Evolutionary conservation across 768 basidiomycete genomes (phyloP), one percentile per base, ranked within the genome.

Genomic region (Leucosporidium yakuticum): DNA sequence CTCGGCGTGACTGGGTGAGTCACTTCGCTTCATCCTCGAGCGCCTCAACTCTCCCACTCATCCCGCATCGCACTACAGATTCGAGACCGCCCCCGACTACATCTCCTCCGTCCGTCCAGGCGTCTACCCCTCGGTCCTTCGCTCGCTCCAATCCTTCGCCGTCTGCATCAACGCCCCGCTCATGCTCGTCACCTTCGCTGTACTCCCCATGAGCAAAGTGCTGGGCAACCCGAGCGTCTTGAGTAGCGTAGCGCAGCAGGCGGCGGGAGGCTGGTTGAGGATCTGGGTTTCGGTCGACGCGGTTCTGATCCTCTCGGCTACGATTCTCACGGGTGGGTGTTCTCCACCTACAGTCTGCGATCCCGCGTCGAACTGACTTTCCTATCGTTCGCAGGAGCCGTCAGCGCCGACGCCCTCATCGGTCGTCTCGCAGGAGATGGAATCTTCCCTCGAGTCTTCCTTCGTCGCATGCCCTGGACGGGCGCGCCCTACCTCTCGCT

Each of bases 291-390:
- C 85, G 1, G 81, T 84, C 0, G 88, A 90, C 71, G 86, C 87
- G 4, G 81, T 86, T 55, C 76, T 87, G n/a, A 88, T 89, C 20
- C 81, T 90, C 4, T 87, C 85, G 64, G 88, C 86, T 2, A 87
- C 87, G 1, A 85, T 89, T 32, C 80, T 89, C 12, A 86, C 87
- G 50, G 88, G 88, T 82, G 73, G 69, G 76, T 68, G 62, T 1
- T 2, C n/a, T 50, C 36, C 34, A 59, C 65, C 34, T 65, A 34
- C 4, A 47, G 64, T 29, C 62, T 68, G 56, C 56, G 51, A 21
- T 53, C 50, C 20, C 84, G 7, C 84, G 86, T 25, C 19, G 31
- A 74, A 82, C 83, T 57, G 85, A 85, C 85, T 69, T 82, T 87
- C 17, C 73, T 87, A 53, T 79, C 87, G 12, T 19, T 80, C 86